Conservation (phyloP, 176 grass and related monocot species). For the Avena atlantica region DNA sequence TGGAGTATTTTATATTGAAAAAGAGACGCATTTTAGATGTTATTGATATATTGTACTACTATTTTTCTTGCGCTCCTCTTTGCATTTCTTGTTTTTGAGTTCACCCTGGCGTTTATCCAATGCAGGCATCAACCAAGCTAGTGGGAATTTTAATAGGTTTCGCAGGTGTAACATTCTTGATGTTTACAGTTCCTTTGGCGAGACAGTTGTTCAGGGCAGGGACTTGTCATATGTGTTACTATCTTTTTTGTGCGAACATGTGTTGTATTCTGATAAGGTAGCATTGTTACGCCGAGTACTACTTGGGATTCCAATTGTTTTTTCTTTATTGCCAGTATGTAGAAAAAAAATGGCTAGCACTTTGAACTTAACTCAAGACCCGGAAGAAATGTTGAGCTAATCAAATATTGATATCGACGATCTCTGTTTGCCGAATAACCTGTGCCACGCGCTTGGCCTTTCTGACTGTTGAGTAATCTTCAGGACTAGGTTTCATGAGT, state of each 20-base stretch:
- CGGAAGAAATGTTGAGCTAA: background rate
- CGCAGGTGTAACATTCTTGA: background rate
- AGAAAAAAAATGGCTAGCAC: background rate
- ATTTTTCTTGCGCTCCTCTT: background rate
- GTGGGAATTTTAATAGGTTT: constrained; percentile 6
- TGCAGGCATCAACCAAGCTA: background rate
- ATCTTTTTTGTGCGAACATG: background rate
- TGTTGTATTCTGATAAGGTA: constrained; percentile 1
- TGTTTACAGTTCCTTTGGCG: background rate
- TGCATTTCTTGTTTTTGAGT: constrained; percentile 8
- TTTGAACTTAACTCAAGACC: background rate
- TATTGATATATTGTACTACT: background rate
- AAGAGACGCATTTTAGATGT: background rate
- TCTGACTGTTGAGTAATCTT: background rate
- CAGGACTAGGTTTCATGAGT: background rate
- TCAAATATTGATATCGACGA: background rate
- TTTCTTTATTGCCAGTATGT: background rate
- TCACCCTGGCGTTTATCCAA: background rate
- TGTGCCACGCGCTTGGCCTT: background rate
- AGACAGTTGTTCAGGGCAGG: background rate
- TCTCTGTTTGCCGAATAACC: background rate
- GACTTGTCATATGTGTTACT: background rate
- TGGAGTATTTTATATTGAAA: constrained; percentile 7
- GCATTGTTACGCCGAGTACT: background rate
- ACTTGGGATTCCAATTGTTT: background rate